Conservation (phyloP, 805 yeast species). For the Diddensiella caesifluorescens region DNA sequence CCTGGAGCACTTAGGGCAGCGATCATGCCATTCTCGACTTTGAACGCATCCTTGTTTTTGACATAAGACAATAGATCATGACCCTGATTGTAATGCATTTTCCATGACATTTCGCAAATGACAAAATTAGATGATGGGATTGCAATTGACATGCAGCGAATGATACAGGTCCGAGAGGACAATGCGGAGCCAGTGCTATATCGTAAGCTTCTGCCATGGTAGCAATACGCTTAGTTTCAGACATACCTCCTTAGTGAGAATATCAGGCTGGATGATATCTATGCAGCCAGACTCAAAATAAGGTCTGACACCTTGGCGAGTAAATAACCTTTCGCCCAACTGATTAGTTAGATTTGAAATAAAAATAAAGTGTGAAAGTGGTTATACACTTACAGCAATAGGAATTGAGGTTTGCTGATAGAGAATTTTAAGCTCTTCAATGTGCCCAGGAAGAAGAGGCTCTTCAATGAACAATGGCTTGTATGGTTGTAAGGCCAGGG, state of each 20-base stretch:
- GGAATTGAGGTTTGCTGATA: slow-evolving; percentile 26
- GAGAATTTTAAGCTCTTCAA: slow-evolving; percentile 24
- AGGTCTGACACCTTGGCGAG: slow-evolving; percentile 25
- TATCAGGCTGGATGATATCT: slow-evolving; percentile 30
- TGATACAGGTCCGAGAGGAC: slow-evolving; percentile 31
- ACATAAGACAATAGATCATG: slow-evolving; percentile 26
- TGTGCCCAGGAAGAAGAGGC: slow-evolving; percentile 28
- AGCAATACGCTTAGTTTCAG: slow-evolving; percentile 28
- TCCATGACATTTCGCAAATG: slow-evolving; percentile 28
- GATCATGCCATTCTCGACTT: slow-evolving; percentile 25
- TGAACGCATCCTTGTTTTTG: slow-evolving; percentile 24
- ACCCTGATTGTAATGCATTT: slow-evolving; percentile 28
- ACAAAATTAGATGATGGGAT: slow-evolving; percentile 24
- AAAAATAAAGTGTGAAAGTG: neutral
- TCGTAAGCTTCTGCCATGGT: slow-evolving; percentile 31
- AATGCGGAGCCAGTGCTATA: slow-evolving; percentile 30
- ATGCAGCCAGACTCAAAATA: slow-evolving; percentile 26
- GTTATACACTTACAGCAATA: slow-evolving; percentile 17
- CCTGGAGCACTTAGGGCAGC: slow-evolving; percentile 25
- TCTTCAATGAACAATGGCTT: slow-evolving; percentile 30
- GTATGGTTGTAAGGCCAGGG: slow-evolving; percentile 26
- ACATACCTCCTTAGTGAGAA: slow-evolving; percentile 30
- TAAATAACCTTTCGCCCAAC: slow-evolving; percentile 28
- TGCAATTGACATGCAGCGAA: slow-evolving; percentile 28
- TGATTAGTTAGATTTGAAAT: neutral